A percentile compares a stretch with the other conserved stretches of the same genome.
Conservation (phyloP, 805 yeast species). For the Cyberlindnera mycetangii region DNA sequence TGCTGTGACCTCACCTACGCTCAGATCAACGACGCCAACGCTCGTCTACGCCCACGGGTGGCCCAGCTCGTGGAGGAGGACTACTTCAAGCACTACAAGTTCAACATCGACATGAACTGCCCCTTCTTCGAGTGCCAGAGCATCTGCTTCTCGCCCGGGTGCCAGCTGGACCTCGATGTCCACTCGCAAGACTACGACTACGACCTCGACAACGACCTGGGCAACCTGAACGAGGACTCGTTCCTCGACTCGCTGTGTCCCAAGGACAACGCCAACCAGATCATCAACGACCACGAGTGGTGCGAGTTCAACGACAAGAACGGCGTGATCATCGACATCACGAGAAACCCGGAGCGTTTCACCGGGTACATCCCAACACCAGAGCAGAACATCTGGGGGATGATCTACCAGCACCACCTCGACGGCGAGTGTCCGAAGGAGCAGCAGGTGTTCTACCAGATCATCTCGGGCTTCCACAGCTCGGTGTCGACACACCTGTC, state of each 20-base stretch:
- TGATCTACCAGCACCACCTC: conserved; percentile 75
- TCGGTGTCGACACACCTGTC: conserved; percentile 91
- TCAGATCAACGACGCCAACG: conserved; percentile 52
- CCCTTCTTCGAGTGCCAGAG: conserved; percentile 77
- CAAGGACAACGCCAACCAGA: conserved; percentile 25
- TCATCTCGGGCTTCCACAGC: conserved; percentile 92
- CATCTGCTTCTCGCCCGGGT: conserved; percentile 30
- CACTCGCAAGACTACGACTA: conserved; percentile 28
- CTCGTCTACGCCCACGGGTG: conserved; percentile 53
- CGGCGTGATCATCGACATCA: conserved; percentile 80
- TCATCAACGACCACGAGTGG: conserved; percentile 53
- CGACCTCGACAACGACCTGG: conserved; percentile 35
- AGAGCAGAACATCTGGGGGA: conserved; percentile 88
- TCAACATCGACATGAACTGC: conserved; percentile 80
- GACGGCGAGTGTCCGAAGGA: conserved; percentile 68
- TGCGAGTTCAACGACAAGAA: conserved; percentile 66
- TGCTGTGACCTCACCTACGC: conserved; percentile 40
- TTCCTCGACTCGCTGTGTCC: conserved; percentile 39
- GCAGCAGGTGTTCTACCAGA: conserved; percentile 81
- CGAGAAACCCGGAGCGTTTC: conserved; percentile 90
- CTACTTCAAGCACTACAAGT: conserved; percentile 70
- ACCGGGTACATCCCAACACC: conserved; percentile 96
- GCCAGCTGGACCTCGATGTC: conserved; percentile 30
- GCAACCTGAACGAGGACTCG: conserved; percentile 33
- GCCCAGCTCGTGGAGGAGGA: conserved; percentile 61